A percentile compares a stretch with the other conserved stretches of the same genome.
phyloP scores from a whole-genome alignment of 805 yeast genomes.

The Starmerella gropengiesseri region DNA sequence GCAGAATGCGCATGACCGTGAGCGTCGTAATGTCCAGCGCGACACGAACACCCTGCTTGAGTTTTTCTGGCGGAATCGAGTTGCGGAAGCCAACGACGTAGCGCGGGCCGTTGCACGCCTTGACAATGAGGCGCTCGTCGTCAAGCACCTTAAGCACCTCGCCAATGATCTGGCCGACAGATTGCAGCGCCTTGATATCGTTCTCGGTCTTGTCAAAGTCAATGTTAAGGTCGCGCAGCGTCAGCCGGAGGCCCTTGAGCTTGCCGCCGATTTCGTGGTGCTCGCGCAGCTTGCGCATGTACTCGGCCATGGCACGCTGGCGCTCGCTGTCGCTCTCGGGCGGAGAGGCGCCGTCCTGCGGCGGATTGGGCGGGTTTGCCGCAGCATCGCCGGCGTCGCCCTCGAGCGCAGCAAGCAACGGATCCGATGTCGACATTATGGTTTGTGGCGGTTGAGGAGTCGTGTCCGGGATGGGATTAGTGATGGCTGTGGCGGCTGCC shows the following conservation, averaged over 20 bases:
- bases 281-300: conserved; percentile 77
- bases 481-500: conserved; percentile 12
- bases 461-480: conserved; percentile 2
- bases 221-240: conserved; percentile 72
- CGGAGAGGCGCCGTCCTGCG: conserved; percentile 1
- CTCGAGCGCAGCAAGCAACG: conserved; percentile 27
- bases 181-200: conserved; percentile 92
- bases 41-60: conserved; percentile 90
- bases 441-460: conserved; percentile 5
- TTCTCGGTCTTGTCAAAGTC: conserved; percentile 88
- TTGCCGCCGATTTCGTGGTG: conserved; percentile 93
- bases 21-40: conserved; percentile 95
- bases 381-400: conserved; percentile 10
- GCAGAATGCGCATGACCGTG: conserved; percentile 93
- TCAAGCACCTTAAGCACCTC: conserved; percentile 92
- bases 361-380: conserved; percentile 1
- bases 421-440: conserved; percentile 23
- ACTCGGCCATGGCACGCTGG: conserved; percentile 62
- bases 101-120: conserved; percentile 94
- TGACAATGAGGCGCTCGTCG: conserved; percentile 85
- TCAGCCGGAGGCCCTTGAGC: conserved; percentile 69
- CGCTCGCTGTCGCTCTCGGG: conserved; percentile 53
- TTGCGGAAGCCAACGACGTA: conserved; percentile 96
- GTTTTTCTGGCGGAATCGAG: conserved; percentile 68
- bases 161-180: conserved; percentile 94